Evolutionary conservation across 257 asterid genomes (phyloP), one percentile per base, ranked within the genome.

Genomic region (Solanum pimpinellifolium): DNA sequence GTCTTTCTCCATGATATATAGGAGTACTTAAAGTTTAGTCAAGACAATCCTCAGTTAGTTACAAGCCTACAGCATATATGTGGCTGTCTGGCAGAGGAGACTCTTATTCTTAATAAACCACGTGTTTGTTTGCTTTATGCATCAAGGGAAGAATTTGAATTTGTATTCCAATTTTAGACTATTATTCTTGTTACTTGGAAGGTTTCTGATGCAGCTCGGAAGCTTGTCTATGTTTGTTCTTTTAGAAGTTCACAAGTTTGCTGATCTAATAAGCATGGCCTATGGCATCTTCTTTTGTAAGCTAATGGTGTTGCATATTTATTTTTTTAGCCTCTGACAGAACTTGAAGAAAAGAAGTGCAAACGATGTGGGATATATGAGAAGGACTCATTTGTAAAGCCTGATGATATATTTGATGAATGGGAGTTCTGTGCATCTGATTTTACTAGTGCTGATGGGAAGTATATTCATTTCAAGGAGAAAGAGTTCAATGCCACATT

Each of bases 401-500:
- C 84, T 47, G 89, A 87, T 70, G 89, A 87, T 42, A 60, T 83
- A 69, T 87, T 87, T 87, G 89, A 87, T 70, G 89, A 87, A 47
- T 87, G 89, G 89, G 89, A 87, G 86, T 87, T 86, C 69, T 86
- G 88, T 72, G 88, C 83, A 14, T 86, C 87, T 15, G 87, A 69
- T 70, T 87, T 87, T 83, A 69, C 87, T 29, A 75, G 73, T 8
- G 21, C 89, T 49, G 86, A 74, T 88, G 87, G 90, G 49, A 86
- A 84, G 82, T 90, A 89, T 88, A 44, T 44, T n/a, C 91, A 62
- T 87, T 27, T 83, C 73, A 87, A 85, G 86, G 87, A 90, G 37
- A 90, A 89, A 76, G 92, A 91, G 39, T 88, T 91, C 75, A 88
- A 88, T 62, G 93, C 89, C 59, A 91, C 93, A 65, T 91, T 91